Evolutionary conservation across 2,329 filamentous ascomycete genomes (phyloP), one percentile per base, ranked within the genome.

Genomic region (Ceratocystis cubensis): DNA sequence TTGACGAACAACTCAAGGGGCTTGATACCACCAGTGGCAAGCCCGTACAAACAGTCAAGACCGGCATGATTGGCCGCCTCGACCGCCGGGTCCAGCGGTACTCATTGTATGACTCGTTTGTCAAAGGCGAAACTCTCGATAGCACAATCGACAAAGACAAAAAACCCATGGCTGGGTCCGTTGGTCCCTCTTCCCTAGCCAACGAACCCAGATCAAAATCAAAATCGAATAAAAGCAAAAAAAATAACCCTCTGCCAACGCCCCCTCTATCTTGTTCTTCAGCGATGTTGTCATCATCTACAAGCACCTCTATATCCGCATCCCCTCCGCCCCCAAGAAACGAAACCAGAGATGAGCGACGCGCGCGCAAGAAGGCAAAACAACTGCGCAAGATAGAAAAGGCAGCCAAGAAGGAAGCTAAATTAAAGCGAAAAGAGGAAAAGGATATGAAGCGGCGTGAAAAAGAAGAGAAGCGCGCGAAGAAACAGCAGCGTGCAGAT

Each of bases 1-100:
- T 96, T 71, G 93, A 97, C 76, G 87, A 91, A 74, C 91, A 92
- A 66, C 78, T 96, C 70, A 88, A 94, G 75, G 88, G 87, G 3
- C 81, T 96, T 65, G 88, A 89, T 73, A 85, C 82, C 1, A 80
- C 81, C 28, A 76, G 82, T 70, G 80, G 84, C 65, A 77, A 79
- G 71, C 78, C 84, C 66, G 76, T 82, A 71, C 77, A 87, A 79
- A 81, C 83, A 68, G 74, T 83, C 69, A 78, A 76, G 41, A 78
- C 79, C 67, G 78, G 82, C 68, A 78, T 80, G 69, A 76, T 85
- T 64, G 81, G 85, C 71, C 80, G 80, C 70, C 79, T 86, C 66
- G 80, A 81, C 65, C 79, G 78, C 71, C 79, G 80, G 1, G 76
- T 76, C 57, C 76, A 76, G 22, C 83, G 81, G 70, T 85, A 85